Conservation (phyloP, 129 eudicot species). For the Cynara cardunculus region DNA sequence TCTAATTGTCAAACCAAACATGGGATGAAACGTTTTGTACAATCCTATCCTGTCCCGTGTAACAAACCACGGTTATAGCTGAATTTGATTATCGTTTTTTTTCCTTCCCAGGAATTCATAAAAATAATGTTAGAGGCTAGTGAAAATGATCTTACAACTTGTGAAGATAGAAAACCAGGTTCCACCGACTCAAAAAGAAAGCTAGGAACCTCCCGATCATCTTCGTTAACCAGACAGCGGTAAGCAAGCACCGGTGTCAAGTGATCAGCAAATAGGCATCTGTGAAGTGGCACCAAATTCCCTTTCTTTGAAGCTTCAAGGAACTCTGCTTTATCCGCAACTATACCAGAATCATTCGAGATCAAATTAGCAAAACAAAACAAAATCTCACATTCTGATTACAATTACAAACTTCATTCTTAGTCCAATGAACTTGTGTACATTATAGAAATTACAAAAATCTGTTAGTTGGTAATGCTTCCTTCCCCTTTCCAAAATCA, state of each 20-base stretch:
- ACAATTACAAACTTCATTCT: not conserved
- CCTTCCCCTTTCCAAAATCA: not conserved
- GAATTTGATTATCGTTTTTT: not conserved
- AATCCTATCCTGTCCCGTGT: too few species aligned
- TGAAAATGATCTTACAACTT: slow-evolving; percentile 49
- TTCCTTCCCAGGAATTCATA: not conserved
- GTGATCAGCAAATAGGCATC: slow-evolving; percentile 79
- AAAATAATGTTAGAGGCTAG: not conserved
- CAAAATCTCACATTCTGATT: slow-evolving; percentile 5
- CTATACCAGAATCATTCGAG: slow-evolving; percentile 21
- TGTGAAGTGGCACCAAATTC: slow-evolving; percentile 70
- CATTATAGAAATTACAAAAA: not conserved
- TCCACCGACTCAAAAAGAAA: slow-evolving; percentile 88
- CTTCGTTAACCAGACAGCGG: slow-evolving; percentile 84
- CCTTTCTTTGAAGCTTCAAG: slow-evolving; percentile 65
- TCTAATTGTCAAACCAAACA: not conserved
- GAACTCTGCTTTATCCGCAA: slow-evolving; percentile 52
- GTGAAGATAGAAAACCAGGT: slow-evolving; percentile 65
- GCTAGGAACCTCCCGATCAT: slow-evolving; percentile 85
- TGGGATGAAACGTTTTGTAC: not conserved
- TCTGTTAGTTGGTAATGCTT: not conserved
- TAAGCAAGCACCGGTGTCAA: slow-evolving; percentile 94
- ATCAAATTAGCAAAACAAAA: slow-evolving; percentile 4
- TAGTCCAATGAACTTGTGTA: not conserved
- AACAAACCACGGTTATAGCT: not conserved